Base-by-base conservation (phyloP, 371 early-diverging fungal genomes). In the Mucor saturninus region DNA sequence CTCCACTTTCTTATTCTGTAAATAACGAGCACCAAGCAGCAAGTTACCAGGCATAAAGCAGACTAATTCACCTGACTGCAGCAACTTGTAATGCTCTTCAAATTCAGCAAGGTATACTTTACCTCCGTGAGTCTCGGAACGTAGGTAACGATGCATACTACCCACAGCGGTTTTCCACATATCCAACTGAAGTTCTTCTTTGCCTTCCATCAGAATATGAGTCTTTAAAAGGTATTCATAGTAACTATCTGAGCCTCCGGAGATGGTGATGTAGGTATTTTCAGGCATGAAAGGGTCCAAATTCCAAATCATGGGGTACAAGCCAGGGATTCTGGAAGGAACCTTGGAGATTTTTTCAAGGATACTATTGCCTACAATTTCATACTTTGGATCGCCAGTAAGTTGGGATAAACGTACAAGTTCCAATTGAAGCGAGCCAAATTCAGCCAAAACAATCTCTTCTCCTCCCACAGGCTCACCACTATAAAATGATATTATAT, bases 371-470 rank as follows among this genome's bases (percentile, higher is more conserved):
- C 86, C 91, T 4, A 77, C 68, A 49, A 76, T 65, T 54, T 84
- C 86, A 73, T 93, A 96, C 52, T 71, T 76, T 6, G 76, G 65
- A 59, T 93, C 76, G 2, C 86, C 86, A 3, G 93, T 94, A n/a
- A 96, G 55, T 56, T 93, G 84, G 26, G 86, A 83, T 30, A 98
- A 74, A 30, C 88, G 83, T 45, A 91, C 93, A 68, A 95, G 88
- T 71, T 98, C 99, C 15, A 98, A 68, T 61, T 95, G 85, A 42
- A 97, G 65, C 0, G 95, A 91, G 6, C 95, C 91, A 31, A 91
- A 94, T 68, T 96, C 96, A 4, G 97, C 95, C 13, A 96, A 54
- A 26, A 80, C 89, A 45, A 75, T 83, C 66, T 61, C 76, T 54
- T 68, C 60, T 15, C 72, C 68, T 13, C 55, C 61, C 2, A 59